Conservation (phyloP, 1,284 basidiomycete genomes). For the Hymenochaete sp. region DNA sequence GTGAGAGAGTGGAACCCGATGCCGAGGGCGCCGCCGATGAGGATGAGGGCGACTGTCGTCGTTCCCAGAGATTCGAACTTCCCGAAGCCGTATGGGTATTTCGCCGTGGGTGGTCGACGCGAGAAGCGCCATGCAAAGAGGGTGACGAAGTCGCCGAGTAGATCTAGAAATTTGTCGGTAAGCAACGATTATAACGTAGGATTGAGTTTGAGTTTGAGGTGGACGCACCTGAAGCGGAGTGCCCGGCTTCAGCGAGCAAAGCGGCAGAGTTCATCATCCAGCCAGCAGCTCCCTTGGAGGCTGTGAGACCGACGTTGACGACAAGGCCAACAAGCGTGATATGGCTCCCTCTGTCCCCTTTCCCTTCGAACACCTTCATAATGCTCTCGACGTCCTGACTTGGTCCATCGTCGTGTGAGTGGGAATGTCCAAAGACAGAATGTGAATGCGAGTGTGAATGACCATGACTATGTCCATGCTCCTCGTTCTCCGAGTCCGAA, state of each 20-base stretch:
- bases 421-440: slow-evolving; percentile 36
- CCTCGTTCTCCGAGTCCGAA: not conserved
- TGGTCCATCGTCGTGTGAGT: slow-evolving; percentile 46
- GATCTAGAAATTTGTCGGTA: slow-evolving; percentile 38
- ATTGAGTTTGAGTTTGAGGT: not conserved
- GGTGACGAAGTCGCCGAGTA: slow-evolving; percentile 88
- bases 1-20: slow-evolving; percentile 91
- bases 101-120: slow-evolving; percentile 64
- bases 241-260: slow-evolving; percentile 90
- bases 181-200: not conserved
- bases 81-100: slow-evolving; percentile 83
- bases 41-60: slow-evolving; percentile 72
- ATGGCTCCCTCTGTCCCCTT: slow-evolving; percentile 71
- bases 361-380: slow-evolving; percentile 59
- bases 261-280: slow-evolving; percentile 87
- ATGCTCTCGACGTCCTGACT: slow-evolving; percentile 65
- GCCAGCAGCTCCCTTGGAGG: slow-evolving; percentile 78
- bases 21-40: slow-evolving; percentile 82
- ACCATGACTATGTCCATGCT: not conserved
- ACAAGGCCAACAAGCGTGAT: slow-evolving; percentile 85
- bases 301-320: slow-evolving; percentile 77
- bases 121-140: slow-evolving; percentile 89
- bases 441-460: slow-evolving; percentile 28
- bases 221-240: slow-evolving; percentile 77
- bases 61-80: slow-evolving; percentile 95